These are phyloP conservation scores for Candida sonorensis DNA, from an alignment of 805 yeast genomes.

Conservation along the genomic window DNA sequence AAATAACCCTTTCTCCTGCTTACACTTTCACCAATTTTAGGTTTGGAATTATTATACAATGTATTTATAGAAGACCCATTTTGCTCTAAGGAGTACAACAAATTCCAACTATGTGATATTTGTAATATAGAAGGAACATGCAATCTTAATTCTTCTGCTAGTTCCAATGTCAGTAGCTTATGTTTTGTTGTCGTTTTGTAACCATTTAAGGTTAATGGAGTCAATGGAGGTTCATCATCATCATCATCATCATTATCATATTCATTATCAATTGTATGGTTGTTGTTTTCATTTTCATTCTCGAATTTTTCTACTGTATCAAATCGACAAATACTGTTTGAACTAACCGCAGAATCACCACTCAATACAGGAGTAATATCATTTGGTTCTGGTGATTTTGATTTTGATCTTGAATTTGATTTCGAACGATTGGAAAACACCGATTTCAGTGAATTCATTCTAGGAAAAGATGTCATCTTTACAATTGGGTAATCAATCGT, in stretches of 20 bases:
- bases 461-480: conserved; percentile 13
- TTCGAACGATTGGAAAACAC: conserved; percentile 11
- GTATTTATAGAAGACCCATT: conserved; percentile 86
- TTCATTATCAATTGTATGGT: neutral
- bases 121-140: conserved; percentile 77
- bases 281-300: neutral
- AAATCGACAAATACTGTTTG: too few species aligned
- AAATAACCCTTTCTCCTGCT: conserved; percentile 54
- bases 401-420: too few species aligned
- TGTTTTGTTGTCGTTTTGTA: conserved; percentile 52
- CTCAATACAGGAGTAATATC: too few species aligned
- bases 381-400: conserved; percentile 8
- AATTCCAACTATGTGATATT: conserved; percentile 67
- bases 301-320: neutral
- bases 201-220: conserved; percentile 54
- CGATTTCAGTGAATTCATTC: conserved; percentile 9
- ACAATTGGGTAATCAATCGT: too few species aligned
- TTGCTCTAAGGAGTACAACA: conserved; percentile 82
- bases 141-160: conserved; percentile 69
- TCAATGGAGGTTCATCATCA: conserved; percentile 37
- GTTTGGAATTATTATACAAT: conserved; percentile 51
- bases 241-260: conserved; percentile 6
- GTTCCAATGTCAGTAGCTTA: conserved; percentile 43
- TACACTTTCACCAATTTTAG: conserved; percentile 32
- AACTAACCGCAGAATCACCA: too few species aligned